Percentiles rank a stretch among this genome's conserved stretches.
These are phyloP conservation scores for Aureobasidium leucospermi DNA, from an alignment of 2,329 filamentous ascomycete genomes.

Conservation along the genomic window DNA sequence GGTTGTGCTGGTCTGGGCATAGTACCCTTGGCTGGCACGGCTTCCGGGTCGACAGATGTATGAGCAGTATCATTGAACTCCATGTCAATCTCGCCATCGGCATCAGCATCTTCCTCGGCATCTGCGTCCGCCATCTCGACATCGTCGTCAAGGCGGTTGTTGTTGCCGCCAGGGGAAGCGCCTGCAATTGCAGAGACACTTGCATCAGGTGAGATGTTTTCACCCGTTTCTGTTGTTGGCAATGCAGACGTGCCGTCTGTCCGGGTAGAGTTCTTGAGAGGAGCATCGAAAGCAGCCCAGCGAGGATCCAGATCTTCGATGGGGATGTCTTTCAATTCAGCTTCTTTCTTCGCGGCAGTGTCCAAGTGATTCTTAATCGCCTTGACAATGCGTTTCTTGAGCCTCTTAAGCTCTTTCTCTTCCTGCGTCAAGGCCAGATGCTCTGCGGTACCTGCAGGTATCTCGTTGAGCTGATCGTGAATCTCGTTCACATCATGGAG, in stretches of 20 bases:
- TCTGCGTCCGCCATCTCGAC: conserved; percentile 23
- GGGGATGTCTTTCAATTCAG: conserved; percentile 66
- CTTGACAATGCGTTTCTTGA: conserved; percentile 87
- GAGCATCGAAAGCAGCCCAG: conserved; percentile 56
- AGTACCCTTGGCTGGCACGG: neutral
- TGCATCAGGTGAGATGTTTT: conserved; percentile 6
- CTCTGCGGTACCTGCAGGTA: conserved; percentile 28
- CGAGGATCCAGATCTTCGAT: conserved; percentile 57
- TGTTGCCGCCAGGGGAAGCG: conserved; percentile 21
- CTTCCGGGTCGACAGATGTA: neutral
- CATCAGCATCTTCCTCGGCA: neutral
- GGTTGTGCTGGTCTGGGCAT: conserved; percentile 24
- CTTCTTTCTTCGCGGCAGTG: conserved; percentile 68
- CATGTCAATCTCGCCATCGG: conserved; percentile 17
- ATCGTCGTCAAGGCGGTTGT: conserved; percentile 14
- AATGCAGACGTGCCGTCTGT: conserved; percentile 24
- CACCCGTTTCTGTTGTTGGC: conserved; percentile 11
- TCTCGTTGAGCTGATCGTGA: conserved; percentile 34
- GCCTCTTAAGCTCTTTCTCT: conserved; percentile 69
- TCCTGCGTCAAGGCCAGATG: conserved; percentile 47
- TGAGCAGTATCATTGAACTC: neutral
- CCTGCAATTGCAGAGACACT: conserved; percentile 36
- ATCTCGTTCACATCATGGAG: conserved; percentile 30
- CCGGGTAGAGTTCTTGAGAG: conserved; percentile 50
- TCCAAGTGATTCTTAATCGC: conserved; percentile 72